Evolutionary conservation across 2,329 filamentous ascomycete genomes (phyloP), one percentile per base, ranked within the genome.

Genomic region (Ramularia collo-cygni): DNA sequence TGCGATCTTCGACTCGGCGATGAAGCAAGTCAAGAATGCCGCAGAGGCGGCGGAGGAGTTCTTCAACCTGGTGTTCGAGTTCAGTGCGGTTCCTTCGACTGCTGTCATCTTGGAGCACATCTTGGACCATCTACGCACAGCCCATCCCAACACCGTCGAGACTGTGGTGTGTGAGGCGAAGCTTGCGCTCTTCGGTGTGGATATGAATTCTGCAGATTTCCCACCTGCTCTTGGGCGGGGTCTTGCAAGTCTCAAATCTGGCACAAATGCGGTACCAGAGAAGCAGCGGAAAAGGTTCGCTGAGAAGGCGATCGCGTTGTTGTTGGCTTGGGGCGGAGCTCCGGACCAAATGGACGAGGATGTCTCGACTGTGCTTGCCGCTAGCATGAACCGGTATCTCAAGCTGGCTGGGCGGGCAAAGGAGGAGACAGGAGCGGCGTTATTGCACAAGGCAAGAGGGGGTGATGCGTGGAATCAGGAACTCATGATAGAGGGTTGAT

Each of bases 1-100:
- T 40, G 88, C 90, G 28, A 85, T 98, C 34, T 95, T 95, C 57
- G 87, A 95, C 56, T 79, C 86, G 15, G 82, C 88, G 4, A 79
- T 80, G 67, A 86, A 83, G 61, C 81, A 95, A 54, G 76, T 83
- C 37, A 79, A 84, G 50, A 79, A 81, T 59, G 76, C 75, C 44
- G 53, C 51, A 28, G 64, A 79, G 2, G 67, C 70, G 1, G 72
- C 87, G 5, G 86, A 79, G 3, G 79, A 83, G 54, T 95, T 95
- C 64, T 96, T 92, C 63, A 70, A 83, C 55, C 75, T 93, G 66
- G 83, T 94, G 49, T 70, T 77, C 2, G 68, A 72, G 4, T 95
- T 94, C 61, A 68, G 72, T 14, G 67, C 76, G 28, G 68, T 88
- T 19, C 74, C 79, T 1, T 81, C 81, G 40, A 72, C 83, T 39